A percentile compares a stretch with the other conserved stretches of the same genome.
These are phyloP conservation scores for Fraxinus velutina DNA, from an alignment of 305 asterid genomes.

Conservation along the genomic window DNA sequence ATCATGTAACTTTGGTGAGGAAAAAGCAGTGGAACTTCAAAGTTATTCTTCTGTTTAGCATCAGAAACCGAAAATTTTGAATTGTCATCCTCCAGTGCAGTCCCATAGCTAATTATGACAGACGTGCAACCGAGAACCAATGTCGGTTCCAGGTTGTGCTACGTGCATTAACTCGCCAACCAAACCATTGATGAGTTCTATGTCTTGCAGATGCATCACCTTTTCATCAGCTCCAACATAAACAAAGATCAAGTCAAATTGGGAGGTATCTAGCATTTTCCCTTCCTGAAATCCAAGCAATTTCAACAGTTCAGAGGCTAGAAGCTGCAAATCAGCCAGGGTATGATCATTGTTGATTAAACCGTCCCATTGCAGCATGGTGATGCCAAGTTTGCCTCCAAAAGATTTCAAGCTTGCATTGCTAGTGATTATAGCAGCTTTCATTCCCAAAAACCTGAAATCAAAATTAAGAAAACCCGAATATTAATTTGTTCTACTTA, in stretches of 20 bases:
- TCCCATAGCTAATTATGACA: slow-evolving; percentile 65
- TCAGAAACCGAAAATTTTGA: slow-evolving; percentile 31
- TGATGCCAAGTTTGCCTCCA: slow-evolving; percentile 41
- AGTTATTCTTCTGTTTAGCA: slow-evolving; percentile 20
- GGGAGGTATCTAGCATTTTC: slow-evolving; percentile 36
- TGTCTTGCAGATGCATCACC: slow-evolving; percentile 31
- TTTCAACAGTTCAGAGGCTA: slow-evolving; percentile 47
- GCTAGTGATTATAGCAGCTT: slow-evolving; percentile 52
- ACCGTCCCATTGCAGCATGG: slow-evolving; percentile 39
- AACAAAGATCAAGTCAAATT: slow-evolving; percentile 60
- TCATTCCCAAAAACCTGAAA: slow-evolving; percentile 93
- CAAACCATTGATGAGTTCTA: slow-evolving; percentile 47
- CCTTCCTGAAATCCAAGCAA: slow-evolving; percentile 77
- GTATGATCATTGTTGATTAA: slow-evolving; percentile 19
- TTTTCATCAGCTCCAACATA: slow-evolving; percentile 48
- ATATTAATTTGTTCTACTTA: not conserved
- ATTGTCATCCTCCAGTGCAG: slow-evolving; percentile 35
- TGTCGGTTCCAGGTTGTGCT: slow-evolving; percentile 43
- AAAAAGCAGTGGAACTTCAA: slow-evolving; percentile 37
- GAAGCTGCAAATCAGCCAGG: slow-evolving; percentile 16
- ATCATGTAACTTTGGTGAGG: slow-evolving; percentile 81
- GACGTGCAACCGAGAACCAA: slow-evolving; percentile 63
- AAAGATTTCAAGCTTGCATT: slow-evolving; percentile 38
- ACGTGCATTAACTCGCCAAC: slow-evolving; percentile 42
- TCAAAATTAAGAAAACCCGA: not conserved